phyloP scores from a whole-genome alignment of 768 basidiomycete species.

The Trametopsis cervina region DNA sequence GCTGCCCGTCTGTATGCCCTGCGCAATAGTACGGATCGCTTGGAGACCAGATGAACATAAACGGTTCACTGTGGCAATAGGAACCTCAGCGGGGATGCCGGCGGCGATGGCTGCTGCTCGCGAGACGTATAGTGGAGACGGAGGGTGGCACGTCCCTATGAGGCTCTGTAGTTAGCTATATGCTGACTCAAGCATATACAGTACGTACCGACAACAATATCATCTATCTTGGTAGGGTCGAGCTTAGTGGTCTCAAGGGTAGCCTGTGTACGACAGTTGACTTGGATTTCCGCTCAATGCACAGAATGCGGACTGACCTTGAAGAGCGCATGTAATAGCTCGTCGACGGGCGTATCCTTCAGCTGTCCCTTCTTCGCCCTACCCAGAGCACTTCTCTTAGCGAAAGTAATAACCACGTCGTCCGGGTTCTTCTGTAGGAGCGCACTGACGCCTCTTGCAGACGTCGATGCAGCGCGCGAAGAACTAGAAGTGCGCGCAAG shows the following conservation, averaged over 20 bases:
- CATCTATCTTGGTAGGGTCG: constrained; percentile 67
- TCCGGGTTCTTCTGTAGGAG: constrained; percentile 66
- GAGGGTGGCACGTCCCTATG: constrained; percentile 76
- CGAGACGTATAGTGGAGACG: constrained; percentile 76
- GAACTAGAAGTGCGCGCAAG: not conserved
- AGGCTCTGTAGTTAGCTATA: too few relatives aligned
- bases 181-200: too few relatives aligned
- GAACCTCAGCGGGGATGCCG: constrained; percentile 79
- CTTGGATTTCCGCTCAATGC: too few relatives aligned
- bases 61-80: constrained; percentile 88
- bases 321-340: constrained; percentile 77
- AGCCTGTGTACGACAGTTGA: constrained; percentile 36
- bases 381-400: constrained; percentile 85
- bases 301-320: constrained; percentile 39
- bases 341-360: constrained; percentile 84
- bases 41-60: constrained; percentile 93
- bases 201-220: constrained; percentile 73
- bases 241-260: constrained; percentile 59
- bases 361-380: constrained; percentile 87
- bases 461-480: constrained; percentile 29
- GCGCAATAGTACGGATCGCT: constrained; percentile 87
- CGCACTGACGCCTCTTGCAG: constrained; percentile 36
- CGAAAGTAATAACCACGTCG: constrained; percentile 88
- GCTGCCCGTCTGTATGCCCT: constrained; percentile 79
- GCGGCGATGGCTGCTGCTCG: constrained; percentile 84